phyloP scores from a whole-genome alignment of 345 rosid species.

The Reutealis trisperma region DNA sequence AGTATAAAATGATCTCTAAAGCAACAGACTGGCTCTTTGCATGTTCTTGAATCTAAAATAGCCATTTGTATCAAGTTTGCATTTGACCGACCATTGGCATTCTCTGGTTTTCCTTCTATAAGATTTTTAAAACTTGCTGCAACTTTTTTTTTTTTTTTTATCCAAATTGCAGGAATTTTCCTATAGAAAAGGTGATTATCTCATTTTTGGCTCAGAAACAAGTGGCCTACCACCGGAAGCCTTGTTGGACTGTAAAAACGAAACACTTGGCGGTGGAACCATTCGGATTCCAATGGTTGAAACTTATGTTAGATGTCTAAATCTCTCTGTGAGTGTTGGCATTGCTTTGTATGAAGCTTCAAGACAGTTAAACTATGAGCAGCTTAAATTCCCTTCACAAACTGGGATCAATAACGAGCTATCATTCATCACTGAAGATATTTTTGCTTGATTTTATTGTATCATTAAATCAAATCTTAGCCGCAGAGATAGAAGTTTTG shows the following conservation, averaged over 20 bases:
- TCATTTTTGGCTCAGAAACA: constrained; percentile 88
- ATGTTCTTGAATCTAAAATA: not conserved
- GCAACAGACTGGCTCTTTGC: not conserved
- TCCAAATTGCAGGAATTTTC: constrained; percentile 62
- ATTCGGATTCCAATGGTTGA: constrained; percentile 91
- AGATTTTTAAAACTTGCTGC: not conserved
- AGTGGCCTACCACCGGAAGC: constrained; percentile 84
- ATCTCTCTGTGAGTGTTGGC: constrained; percentile 91
- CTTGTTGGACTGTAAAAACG: constrained; percentile 61
- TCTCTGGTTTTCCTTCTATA: not conserved
- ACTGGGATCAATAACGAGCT: constrained; percentile 30
- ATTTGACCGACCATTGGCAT: not conserved
- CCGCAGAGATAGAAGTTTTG: not conserved
- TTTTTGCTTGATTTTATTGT: constrained; percentile 50
- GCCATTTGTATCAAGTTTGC: not conserved
- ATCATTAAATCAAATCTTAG: not conserved
- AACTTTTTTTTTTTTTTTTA: not conserved
- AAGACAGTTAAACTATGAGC: constrained; percentile 81
- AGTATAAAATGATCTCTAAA: not conserved
- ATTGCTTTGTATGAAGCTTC: constrained; percentile 91
- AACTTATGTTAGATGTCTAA: constrained; percentile 87
- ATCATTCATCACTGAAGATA: constrained; percentile 54
- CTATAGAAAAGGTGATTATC: constrained; percentile 79
- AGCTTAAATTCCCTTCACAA: constrained; percentile 46
- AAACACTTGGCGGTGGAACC: constrained; percentile 67